These are phyloP conservation scores for Stipa capillata DNA, from an alignment of 176 grass and related monocot species.

Conservation along the genomic window DNA sequence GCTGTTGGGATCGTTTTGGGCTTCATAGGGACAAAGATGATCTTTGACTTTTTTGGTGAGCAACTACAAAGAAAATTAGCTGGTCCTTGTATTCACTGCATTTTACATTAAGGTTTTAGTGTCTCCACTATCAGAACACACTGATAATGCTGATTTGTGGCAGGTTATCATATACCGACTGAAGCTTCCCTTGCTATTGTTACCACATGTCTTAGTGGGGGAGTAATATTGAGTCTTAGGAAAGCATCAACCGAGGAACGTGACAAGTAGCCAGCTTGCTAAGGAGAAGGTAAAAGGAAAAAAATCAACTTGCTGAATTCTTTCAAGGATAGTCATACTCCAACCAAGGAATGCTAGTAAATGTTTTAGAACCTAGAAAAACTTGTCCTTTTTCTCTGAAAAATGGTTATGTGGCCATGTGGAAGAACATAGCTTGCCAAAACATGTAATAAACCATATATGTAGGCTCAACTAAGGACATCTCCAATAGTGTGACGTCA, in stretches of 20 bases:
- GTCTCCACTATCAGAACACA: not conserved
- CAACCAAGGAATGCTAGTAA: not conserved
- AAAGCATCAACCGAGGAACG: conserved; percentile 46
- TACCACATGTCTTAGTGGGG: conserved; percentile 65
- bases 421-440: no score
- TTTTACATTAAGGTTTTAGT: not conserved
- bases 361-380: conserved; percentile 6
- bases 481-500: no score
- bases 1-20: conserved; percentile 83
- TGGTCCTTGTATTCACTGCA: not conserved
- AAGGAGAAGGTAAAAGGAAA: conserved; percentile 16
- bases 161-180: conserved; percentile 89
- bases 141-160: conserved; percentile 1
- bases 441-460: not conserved
- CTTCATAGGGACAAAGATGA: conserved; percentile 92
- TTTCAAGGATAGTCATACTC: not conserved
- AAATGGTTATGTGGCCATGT: no score
- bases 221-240: conserved; percentile 74
- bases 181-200: conserved; percentile 80
- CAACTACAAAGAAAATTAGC: conserved; percentile 1
- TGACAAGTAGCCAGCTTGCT: conserved; percentile 22
- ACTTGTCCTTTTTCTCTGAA: not conserved
- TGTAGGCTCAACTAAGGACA: not conserved
- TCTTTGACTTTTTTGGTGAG: conserved; percentile 89
- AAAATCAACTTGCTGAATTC: conserved; percentile 8